Evolutionary conservation across 2,329 filamentous ascomycete species (phyloP), one percentile per base, ranked within the genome.

Genomic region (Tolypocladium tropicale): DNA sequence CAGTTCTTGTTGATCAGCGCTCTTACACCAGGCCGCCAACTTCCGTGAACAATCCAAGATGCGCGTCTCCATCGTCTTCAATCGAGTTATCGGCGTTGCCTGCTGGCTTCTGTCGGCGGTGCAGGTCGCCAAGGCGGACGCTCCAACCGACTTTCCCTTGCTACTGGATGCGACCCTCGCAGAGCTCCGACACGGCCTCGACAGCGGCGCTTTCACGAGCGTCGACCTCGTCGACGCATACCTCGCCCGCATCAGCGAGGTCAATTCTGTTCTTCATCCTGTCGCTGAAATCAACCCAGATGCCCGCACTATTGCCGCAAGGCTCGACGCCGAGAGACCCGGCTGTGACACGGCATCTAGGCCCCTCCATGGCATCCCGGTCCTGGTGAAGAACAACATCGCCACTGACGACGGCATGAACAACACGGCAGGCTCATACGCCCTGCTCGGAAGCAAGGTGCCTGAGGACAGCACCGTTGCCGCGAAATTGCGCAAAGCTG

Each of bases 331-430:
- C 2, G 25, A 16, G 16, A 30, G 25, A n/a, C 4, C 14, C 7
- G 28, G 7, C 12, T 12, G 14, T 10, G 2, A 5, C 14, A 2
- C 6, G 2, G 43, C 14, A 12, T 48, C 43, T 55, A 32, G 30
- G 1, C 81, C 81, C 2, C 72, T 86, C 0, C 83, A 88, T 64
- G 84, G 85, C 6, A 76, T 88, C 4, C 85, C 84, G 0, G 78
- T 88, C 28, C 68, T 87, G 6, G 74, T 88, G 69, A 88, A 88
- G 67, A 80, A 85, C 68, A 86, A 84, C 64, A 85, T 88, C 52
- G 83, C 79, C 16, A 87, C 84, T 0, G 65, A 70, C 2, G 83
- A 87, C 63, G 66, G 74, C 57, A 84, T 86, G 81, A 78, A 83
- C 63, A 86, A 81, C 59, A 83, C 72, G 0, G 73, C 84, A 3